Evolutionary conservation across 768 basidiomycete species (phyloP).

Genomic region (Phanerochaete sordida): DNA sequence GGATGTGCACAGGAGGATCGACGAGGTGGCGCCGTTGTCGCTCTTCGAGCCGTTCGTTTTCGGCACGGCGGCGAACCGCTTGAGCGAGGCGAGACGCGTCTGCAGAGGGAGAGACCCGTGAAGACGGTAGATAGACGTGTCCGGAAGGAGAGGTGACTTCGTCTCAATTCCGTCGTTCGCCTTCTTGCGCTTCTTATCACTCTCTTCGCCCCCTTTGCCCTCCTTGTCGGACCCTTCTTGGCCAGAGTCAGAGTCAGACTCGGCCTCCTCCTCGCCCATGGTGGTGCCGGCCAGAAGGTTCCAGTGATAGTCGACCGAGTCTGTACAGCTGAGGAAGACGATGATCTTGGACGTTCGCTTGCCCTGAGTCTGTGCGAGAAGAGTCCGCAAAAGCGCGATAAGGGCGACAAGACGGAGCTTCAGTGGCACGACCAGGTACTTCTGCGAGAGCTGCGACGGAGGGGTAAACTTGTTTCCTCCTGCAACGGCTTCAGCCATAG

Average conservation of each 20-base stretch:
- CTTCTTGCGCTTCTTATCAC: constrained; percentile 16
- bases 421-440: constrained; percentile 84
- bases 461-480: constrained; percentile 74
- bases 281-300: constrained; percentile 66
- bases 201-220: too few relatives aligned
- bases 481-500: constrained; percentile 16
- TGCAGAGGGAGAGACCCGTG: constrained; percentile 89
- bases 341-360: constrained; percentile 71
- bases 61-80: constrained; percentile 61
- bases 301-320: constrained; percentile 98
- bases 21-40: constrained; percentile 34
- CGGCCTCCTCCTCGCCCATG: constrained; percentile 50
- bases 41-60: constrained; percentile 22
- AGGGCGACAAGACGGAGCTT: constrained; percentile 94
- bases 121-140: constrained; percentile 78
- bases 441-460: constrained; percentile 90
- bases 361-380: constrained; percentile 60
- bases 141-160: constrained; percentile 75
- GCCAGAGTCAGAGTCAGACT: constrained; percentile 12
- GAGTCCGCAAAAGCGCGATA: constrained; percentile 58
- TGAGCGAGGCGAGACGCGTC: constrained; percentile 79
- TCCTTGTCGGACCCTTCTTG: constrained; percentile 20
- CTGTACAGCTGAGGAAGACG: constrained; percentile 95
- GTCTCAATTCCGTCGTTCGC: constrained; percentile 39
- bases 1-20: constrained; percentile 91